Evolutionary conservation across 1,284 basidiomycete species (phyloP).

Genomic region (Gastroboletus turbinatus): DNA sequence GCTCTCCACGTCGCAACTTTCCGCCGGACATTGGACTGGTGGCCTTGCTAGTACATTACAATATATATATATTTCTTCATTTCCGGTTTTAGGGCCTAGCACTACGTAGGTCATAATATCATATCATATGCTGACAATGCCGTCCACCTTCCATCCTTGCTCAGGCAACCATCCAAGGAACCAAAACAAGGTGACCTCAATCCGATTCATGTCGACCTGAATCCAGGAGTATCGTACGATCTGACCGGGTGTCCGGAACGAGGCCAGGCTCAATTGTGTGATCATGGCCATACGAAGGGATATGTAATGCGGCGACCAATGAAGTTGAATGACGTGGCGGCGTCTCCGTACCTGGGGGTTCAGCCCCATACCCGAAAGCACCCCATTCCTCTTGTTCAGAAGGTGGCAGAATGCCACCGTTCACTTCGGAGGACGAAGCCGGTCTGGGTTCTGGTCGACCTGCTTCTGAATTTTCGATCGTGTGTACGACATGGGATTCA

Average conservation of each 20-base stretch:
- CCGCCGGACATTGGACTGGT: background rate
- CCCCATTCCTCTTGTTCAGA: slow-evolving; percentile 38
- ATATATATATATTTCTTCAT: background rate
- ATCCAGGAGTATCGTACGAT: slow-evolving; percentile 33
- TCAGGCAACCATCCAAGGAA: slow-evolving; percentile 9
- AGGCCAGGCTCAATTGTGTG: slow-evolving; percentile 30
- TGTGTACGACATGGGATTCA: slow-evolving; percentile 40
- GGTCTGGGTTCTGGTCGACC: slow-evolving; percentile 15
- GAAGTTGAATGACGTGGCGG: slow-evolving; percentile 51
- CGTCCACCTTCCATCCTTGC: background rate
- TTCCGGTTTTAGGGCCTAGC: background rate
- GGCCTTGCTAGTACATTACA: background rate
- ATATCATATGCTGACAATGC: slow-evolving; percentile 1
- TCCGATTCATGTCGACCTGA: slow-evolving; percentile 10
- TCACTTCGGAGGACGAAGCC: slow-evolving; percentile 23
- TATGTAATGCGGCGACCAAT: slow-evolving; percentile 26
- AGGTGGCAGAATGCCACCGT: slow-evolving; percentile 18
- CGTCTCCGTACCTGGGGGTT: slow-evolving; percentile 38
- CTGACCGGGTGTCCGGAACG: slow-evolving; percentile 31
- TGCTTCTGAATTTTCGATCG: slow-evolving; percentile 17
- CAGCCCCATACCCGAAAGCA: slow-evolving; percentile 39
- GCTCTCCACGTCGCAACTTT: background rate
- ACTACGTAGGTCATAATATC: slow-evolving; percentile 4
- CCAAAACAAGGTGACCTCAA: slow-evolving; percentile 11
- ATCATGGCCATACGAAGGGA: slow-evolving; percentile 25